Conservation (phyloP, 352 stramenopile genomes). For the Phytophthora lateralis region DNA sequence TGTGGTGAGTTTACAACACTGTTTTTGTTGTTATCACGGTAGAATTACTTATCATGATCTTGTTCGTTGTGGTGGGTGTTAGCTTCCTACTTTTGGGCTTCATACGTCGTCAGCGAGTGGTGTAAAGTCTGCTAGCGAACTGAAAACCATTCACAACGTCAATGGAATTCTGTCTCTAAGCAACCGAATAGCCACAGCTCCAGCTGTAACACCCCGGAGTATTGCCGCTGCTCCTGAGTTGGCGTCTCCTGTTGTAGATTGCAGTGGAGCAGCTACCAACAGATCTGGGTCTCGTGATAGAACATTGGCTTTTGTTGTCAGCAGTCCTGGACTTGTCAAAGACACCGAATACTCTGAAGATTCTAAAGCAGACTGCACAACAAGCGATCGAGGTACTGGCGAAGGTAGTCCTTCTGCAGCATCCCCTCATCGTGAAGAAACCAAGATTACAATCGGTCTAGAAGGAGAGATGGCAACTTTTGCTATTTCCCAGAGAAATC, state of each 20-base stretch:
- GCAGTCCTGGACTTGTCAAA: not conserved
- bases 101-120: constrained; percentile 4
- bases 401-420: constrained; percentile 1
- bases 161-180: constrained; percentile 1
- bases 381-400: not conserved
- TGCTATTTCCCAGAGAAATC: constrained; percentile 55
- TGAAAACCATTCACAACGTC: constrained; percentile 15
- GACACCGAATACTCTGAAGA: not conserved
- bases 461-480: constrained; percentile 43
- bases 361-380: not conserved
- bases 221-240: not conserved
- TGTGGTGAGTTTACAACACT: constrained; percentile 8
- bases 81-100: constrained; percentile 18
- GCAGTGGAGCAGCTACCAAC: not conserved
- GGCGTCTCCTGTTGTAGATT: constrained; percentile 5
- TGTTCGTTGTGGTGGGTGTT: not conserved
- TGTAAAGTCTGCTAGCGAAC: constrained; percentile 26
- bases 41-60: not conserved
- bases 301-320: constrained; percentile 17
- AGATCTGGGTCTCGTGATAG: not conserved
- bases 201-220: constrained; percentile 17
- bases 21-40: not conserved
- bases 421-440: constrained; percentile 45
- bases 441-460: constrained; percentile 59
- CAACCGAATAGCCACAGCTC: constrained; percentile 27